Conservation (phyloP, 2,329 filamentous ascomycete genomes). For the Fusarium sp. region DNA sequence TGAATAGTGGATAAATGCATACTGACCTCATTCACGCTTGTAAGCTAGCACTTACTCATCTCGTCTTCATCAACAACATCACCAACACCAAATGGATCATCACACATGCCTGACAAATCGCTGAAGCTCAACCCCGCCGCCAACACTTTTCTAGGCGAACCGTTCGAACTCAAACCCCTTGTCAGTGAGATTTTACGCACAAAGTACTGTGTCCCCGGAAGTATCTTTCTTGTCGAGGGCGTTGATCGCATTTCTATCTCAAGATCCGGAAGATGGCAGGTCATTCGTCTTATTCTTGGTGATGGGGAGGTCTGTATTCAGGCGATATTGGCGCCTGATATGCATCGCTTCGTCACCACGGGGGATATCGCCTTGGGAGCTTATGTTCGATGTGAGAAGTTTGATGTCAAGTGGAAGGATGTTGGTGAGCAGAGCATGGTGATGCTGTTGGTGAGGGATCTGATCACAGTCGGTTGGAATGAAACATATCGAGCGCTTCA, state of each 20-base stretch:
- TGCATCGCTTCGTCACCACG: slow-evolving; percentile 59
- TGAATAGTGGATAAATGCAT: slow-evolving; percentile 43
- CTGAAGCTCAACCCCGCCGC: slow-evolving; percentile 41
- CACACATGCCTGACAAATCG: slow-evolving; percentile 37
- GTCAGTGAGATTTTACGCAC: slow-evolving; percentile 61
- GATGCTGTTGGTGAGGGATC: slow-evolving; percentile 57
- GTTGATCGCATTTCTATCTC: slow-evolving; percentile 52
- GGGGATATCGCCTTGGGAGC: slow-evolving; percentile 58
- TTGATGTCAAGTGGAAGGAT: slow-evolving; percentile 48
- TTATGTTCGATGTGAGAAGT: slow-evolving; percentile 58
- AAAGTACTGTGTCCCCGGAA: slow-evolving; percentile 57
- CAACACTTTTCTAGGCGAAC: slow-evolving; percentile 38
- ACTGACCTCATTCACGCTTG: slow-evolving; percentile 15
- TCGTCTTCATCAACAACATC: not conserved
- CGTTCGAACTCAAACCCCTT: slow-evolving; percentile 50
- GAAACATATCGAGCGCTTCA: slow-evolving; percentile 48
- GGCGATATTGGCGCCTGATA: slow-evolving; percentile 56
- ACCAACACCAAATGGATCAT: slow-evolving; percentile 19
- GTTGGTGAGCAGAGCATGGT: slow-evolving; percentile 45
- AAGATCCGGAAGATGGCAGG: slow-evolving; percentile 51
- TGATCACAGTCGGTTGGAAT: slow-evolving; percentile 60
- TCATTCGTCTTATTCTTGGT: slow-evolving; percentile 59
- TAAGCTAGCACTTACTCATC: not conserved
- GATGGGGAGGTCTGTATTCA: slow-evolving; percentile 66
- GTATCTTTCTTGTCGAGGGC: slow-evolving; percentile 61